Conservation (phyloP, 495 filamentous ascomycete species). For the Letharia columbiana region DNA sequence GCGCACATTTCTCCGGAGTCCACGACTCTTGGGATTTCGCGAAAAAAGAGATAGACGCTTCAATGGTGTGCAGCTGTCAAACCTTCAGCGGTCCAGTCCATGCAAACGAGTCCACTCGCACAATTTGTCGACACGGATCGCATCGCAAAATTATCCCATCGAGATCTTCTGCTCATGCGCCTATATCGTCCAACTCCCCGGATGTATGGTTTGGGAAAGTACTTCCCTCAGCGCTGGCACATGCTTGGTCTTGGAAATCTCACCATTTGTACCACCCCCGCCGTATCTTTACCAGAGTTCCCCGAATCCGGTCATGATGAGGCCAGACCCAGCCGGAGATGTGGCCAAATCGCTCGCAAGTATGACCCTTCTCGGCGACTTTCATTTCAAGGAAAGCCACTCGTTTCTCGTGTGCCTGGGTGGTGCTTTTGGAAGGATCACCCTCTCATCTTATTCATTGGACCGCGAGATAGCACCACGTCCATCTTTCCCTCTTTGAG, state of each 20-base stretch:
- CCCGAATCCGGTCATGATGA: neutral
- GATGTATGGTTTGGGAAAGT: too few relatives aligned
- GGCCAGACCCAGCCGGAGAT: neutral
- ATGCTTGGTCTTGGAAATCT: neutral
- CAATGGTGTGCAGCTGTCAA: conserved; percentile 5
- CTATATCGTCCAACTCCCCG: neutral
- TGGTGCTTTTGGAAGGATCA: neutral
- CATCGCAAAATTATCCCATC: conserved; percentile 3
- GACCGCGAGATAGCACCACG: neutral
- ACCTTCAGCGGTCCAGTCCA: neutral
- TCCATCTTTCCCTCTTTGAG: neutral
- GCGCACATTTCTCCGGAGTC: neutral
- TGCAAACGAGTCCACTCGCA: conserved; percentile 2
- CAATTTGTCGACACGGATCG: conserved; percentile 10
- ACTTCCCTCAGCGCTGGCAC: neutral
- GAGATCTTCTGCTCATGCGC: neutral
- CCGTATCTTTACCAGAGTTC: neutral
- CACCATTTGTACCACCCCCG: neutral
- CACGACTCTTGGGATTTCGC: neutral
- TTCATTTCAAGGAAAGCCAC: neutral
- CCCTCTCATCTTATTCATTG: neutral
- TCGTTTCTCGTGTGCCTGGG: neutral
- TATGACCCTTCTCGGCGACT: neutral
- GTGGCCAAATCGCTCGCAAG: neutral
- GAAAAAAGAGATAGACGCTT: conserved; percentile 8